Conservation (phyloP, 192 early-diverging fungal species). For the Funneliformis geosporum region DNA sequence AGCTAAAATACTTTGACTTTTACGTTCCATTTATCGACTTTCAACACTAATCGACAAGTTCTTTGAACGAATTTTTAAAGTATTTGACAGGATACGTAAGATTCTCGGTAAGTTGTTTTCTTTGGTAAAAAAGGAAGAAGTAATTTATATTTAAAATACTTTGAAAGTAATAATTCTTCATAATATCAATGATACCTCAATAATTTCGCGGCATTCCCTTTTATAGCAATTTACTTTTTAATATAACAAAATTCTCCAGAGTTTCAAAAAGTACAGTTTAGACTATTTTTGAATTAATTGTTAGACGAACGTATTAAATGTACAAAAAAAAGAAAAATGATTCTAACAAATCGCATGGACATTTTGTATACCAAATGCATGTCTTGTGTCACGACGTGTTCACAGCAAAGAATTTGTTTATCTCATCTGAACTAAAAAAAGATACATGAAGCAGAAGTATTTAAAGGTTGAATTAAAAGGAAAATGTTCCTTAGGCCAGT, state of each 20-base stretch:
- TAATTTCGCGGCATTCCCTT: not conserved
- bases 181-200: not conserved
- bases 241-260: not conserved
- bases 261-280: not conserved
- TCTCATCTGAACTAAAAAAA: no score
- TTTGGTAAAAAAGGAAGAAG: not conserved
- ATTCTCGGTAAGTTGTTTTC: not conserved
- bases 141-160: no score
- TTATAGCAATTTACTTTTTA: not conserved
- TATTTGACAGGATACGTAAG: not conserved
- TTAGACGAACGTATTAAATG: not conserved
- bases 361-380: no score
- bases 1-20: constrained; percentile 30
- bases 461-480: no score
- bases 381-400: no score
- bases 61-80: not conserved
- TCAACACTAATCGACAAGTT: not conserved
- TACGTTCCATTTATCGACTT: not conserved
- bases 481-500: no score
- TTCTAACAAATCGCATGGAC: no score
- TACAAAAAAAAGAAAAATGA: no score
- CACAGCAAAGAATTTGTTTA: no score
- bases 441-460: no score
- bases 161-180: not conserved
- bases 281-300: not conserved